Percentiles rank a stretch among this genome's conserved stretches.
Evolutionary conservation across 192 early-diverging fungal species (phyloP).

Genomic region (Coemansia interrupta): DNA sequence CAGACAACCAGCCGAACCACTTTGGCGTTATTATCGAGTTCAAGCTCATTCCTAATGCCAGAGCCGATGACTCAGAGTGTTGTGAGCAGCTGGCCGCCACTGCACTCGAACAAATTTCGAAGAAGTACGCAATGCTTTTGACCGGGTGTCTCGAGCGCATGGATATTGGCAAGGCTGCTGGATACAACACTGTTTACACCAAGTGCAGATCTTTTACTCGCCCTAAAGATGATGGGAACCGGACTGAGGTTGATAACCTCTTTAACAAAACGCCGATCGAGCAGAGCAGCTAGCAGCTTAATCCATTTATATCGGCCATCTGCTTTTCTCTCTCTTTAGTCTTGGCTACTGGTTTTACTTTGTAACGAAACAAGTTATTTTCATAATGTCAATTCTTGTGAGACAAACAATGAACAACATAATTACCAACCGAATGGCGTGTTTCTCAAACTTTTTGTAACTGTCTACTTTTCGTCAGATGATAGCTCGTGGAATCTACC

Average conservation of each 20-base stretch:
- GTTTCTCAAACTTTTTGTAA: too few species aligned
- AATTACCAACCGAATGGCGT: too few species aligned
- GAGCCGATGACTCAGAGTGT: conserved; percentile 4
- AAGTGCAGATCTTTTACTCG: conserved; percentile 10
- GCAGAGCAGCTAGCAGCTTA: too few species aligned
- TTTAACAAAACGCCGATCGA: neutral
- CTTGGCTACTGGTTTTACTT: too few species aligned
- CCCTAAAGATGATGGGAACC: conserved; percentile 5
- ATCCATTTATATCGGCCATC: too few species aligned
- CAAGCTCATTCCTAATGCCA: conserved; percentile 20
- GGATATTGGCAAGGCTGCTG: conserved; percentile 38
- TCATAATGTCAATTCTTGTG: too few species aligned
- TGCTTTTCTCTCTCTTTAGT: too few species aligned
- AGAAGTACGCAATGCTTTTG: conserved; percentile 21
- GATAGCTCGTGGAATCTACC: conserved; percentile 33
- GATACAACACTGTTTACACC: conserved; percentile 21
- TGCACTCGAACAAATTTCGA: conserved; percentile 16
- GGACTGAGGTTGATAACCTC: conserved; percentile 8
- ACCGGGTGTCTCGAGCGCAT: conserved; percentile 35
- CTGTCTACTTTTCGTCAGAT: neutral
- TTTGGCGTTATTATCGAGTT: conserved; percentile 36
- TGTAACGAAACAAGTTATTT: too few species aligned
- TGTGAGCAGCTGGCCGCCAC: conserved; percentile 11
- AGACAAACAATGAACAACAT: too few species aligned
- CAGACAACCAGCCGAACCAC: conserved; percentile 24